Conservation (phyloP, 2,329 filamentous ascomycete species). For the Ophiostoma pallidulum region DNA sequence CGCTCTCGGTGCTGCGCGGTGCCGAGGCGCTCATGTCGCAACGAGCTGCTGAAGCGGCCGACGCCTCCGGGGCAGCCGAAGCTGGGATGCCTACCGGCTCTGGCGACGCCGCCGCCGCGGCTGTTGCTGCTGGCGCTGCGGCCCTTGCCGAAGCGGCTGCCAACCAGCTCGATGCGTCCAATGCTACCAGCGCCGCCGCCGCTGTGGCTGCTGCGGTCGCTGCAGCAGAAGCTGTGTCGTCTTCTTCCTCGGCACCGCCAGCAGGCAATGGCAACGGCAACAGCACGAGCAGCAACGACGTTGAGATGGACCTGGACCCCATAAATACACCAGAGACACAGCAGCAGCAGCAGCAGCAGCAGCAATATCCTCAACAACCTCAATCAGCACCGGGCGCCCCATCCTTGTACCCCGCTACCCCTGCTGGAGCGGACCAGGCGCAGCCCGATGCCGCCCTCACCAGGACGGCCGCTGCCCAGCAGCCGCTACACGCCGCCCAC, state of each 20-base stretch:
- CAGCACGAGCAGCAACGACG: not conserved
- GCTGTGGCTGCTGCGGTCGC: conserved; percentile 8
- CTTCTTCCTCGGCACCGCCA: conserved; percentile 30
- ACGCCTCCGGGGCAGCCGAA: conserved; percentile 29
- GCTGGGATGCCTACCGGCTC: conserved; percentile 24
- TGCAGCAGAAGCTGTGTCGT: conserved; percentile 4
- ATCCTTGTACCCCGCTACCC: too few species aligned
- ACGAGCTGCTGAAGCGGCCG: conserved; percentile 19
- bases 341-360: conserved; percentile 3
- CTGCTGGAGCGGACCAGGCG: not conserved
- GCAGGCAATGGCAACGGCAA: too few species aligned
- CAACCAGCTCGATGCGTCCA: conserved; percentile 11
- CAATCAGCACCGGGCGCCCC: not conserved
- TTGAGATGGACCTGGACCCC: conserved; percentile 6
- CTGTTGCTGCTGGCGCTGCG: conserved; percentile 1
- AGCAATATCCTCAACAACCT: not conserved
- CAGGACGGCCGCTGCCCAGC: not conserved
- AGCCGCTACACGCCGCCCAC: not conserved
- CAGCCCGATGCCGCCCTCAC: not conserved
- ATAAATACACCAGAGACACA: not conserved
- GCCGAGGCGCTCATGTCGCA: conserved; percentile 14
- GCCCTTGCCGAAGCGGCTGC: not conserved
- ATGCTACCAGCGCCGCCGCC: not conserved
- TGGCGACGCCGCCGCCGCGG: conserved; percentile 27
- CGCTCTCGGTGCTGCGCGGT: conserved; percentile 25